Conservation (phyloP, 768 basidiomycete genomes). For the Hygrophorus pudorinus region DNA sequence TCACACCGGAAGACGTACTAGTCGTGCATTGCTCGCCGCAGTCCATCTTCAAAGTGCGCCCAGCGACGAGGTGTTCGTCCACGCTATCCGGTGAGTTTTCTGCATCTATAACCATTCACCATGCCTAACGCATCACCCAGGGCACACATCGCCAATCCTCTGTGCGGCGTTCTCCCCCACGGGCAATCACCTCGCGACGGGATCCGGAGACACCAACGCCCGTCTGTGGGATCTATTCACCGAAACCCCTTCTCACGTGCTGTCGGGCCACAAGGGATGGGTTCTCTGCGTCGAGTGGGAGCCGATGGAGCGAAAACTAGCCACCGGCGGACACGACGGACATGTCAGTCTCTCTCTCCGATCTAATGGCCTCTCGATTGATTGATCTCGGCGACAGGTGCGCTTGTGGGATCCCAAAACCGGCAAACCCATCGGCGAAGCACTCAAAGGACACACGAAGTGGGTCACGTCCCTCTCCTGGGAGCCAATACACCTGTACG, state of each 20-base stretch:
- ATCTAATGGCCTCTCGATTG: neutral
- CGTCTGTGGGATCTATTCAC: constrained; percentile 92
- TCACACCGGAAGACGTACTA: constrained; percentile 82
- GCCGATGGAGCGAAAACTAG: constrained; percentile 79
- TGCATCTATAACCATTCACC: neutral
- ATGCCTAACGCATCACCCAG: constrained; percentile 25
- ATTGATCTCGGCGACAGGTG: constrained; percentile 30
- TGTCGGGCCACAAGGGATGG: constrained; percentile 90
- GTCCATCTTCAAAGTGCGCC: constrained; percentile 88
- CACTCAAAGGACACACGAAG: constrained; percentile 87
- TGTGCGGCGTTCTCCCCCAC: constrained; percentile 96
- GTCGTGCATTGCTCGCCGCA: constrained; percentile 89
- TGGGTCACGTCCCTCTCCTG: constrained; percentile 94
- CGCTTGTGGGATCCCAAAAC: constrained; percentile 91
- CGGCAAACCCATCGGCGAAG: constrained; percentile 82
- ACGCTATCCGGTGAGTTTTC: constrained; percentile 64
- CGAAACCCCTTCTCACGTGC: constrained; percentile 81
- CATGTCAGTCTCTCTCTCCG: constrained; percentile 43
- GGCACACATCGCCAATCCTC: constrained; percentile 86
- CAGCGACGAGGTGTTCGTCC: constrained; percentile 89
- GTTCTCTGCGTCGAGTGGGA: constrained; percentile 98
- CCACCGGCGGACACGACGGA: constrained; percentile 91
- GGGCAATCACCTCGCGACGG: constrained; percentile 83
- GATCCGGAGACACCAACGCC: constrained; percentile 88
- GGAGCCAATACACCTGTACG: constrained; percentile 92